Base-by-base conservation (phyloP, 345 rosid species). In the Lepidium didymum region DNA sequence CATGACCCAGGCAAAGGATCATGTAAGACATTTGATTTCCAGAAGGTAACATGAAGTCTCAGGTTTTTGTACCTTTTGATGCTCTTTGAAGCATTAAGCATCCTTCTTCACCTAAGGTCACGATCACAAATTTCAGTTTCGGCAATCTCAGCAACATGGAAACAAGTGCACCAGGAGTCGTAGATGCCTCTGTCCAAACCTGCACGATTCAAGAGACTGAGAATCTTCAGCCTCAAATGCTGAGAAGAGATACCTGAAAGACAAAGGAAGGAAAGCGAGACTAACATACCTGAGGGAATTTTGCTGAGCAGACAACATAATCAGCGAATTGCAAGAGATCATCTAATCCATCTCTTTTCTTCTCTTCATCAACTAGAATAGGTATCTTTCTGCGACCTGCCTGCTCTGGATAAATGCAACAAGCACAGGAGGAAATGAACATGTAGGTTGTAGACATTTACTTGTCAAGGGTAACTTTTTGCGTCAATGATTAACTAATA, bases 41-140 rank as follows among this genome's bases (percentile, higher is more conserved):
- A 33, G 37, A 2, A 55, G 57, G 27, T 33, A 45, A 57, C 61
- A 57, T 33, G 40, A 33, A 8, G 25, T 57, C 11, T 40, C 11
- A 0, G 21, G 15, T 35, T 77, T 81, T 56, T 64, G 13, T 63
- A 92, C 98, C 93, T 52, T 75, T 21, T 66, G 78, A 64, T 55
- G 64, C 77, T 84, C 98, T 82, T 77, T 90, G 81, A 36, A 92
- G 73, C 98, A 90, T 90, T 81, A 92, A 67, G 75, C 96, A 88
- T 72, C 98, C 98, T 38, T 83, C 83, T 71, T 80, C 96, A 56
- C 98, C 97, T 78, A 88, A 80, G 61, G 98, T 92, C 62, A 85
- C 88, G 56, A 90, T 83, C 62, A 86, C 96, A 68, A 88, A 88
- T 77, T 85, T 84, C 42, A 92, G 21, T 44, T 83, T 84, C 4